Evolutionary conservation across 2,329 filamentous ascomycete genomes (phyloP).

Genomic region (Emmonsia crescens): DNA sequence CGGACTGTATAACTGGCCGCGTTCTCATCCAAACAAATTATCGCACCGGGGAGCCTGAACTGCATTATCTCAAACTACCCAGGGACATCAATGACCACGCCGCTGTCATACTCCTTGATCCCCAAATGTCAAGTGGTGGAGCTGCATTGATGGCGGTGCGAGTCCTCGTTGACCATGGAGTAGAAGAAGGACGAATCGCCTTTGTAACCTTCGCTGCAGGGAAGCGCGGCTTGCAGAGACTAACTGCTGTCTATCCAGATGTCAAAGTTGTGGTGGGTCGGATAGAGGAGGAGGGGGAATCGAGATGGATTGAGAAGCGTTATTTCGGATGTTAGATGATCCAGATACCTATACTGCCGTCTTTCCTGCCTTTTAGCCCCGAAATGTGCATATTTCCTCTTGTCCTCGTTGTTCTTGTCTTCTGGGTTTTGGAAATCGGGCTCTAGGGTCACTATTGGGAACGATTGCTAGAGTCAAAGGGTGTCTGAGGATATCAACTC

Average conservation of each 20-base stretch:
- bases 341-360: not conserved
- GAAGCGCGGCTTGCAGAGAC: constrained; percentile 66
- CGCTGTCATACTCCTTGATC: constrained; percentile 76
- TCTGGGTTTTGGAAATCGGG: not conserved
- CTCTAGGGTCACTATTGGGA: not conserved
- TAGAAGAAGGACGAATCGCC: constrained; percentile 71
- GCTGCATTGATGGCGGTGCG: constrained; percentile 85
- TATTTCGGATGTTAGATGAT: constrained; percentile 69
- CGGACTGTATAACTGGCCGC: constrained; percentile 81
- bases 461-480: not conserved
- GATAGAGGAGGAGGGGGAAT: constrained; percentile 69
- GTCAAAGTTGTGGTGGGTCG: constrained; percentile 78
- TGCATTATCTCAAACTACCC: constrained; percentile 79
- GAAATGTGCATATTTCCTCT: not conserved
- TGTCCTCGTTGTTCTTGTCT: not conserved
- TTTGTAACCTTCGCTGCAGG: constrained; percentile 90
- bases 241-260: constrained; percentile 80
- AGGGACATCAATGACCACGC: constrained; percentile 62
- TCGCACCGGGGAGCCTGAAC: constrained; percentile 76
- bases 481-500: not conserved
- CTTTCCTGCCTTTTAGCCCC: not conserved
- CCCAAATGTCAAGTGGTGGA: constrained; percentile 89
- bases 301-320: constrained; percentile 78
- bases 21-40: constrained; percentile 83
- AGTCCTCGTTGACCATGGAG: constrained; percentile 89